phyloP scores from a whole-genome alignment of 164 flowering plant species.

The Kingdonia uniflora region DNA sequence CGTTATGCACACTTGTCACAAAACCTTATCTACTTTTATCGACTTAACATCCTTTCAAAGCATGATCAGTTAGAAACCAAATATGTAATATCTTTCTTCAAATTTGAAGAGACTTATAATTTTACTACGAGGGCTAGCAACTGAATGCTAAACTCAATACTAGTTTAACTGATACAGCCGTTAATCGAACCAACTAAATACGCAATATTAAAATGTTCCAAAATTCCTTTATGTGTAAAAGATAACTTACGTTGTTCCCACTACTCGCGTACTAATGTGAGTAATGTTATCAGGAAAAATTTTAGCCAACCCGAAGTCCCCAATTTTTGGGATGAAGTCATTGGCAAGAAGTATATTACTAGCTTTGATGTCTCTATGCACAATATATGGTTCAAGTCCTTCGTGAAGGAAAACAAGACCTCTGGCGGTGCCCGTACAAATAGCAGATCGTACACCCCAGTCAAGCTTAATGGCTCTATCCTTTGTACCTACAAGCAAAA shows the following conservation, averaged over 20 bases:
- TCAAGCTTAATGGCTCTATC: conserved; percentile 29
- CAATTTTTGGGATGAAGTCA: conserved; percentile 69
- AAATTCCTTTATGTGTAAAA: neutral
- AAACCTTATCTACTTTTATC: no score
- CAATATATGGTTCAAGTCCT: conserved; percentile 72
- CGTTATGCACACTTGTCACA: no score
- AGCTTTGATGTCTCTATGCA: conserved; percentile 90
- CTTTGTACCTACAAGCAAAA: conserved; percentile 33
- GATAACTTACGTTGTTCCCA: conserved; percentile 79
- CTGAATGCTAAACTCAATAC: no score
- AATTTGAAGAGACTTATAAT: no score
- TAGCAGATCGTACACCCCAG: conserved; percentile 59
- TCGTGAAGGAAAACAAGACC: conserved; percentile 82
- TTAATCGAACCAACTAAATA: no score
- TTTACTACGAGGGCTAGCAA: no score
- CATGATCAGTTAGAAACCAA: no score
- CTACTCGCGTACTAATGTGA: conserved; percentile 84
- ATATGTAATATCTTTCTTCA: no score
- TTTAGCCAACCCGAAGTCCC: conserved; percentile 94
- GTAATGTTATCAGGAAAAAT: conserved; percentile 85
- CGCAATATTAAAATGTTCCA: neutral
- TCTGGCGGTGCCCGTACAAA: conserved; percentile 64
- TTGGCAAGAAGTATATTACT: conserved; percentile 81
- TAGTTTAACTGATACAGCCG: no score
- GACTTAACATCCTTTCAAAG: no score